These are phyloP conservation scores for Suillus ampliporus DNA, from an alignment of 768 basidiomycete genomes.

Conservation along the genomic window DNA sequence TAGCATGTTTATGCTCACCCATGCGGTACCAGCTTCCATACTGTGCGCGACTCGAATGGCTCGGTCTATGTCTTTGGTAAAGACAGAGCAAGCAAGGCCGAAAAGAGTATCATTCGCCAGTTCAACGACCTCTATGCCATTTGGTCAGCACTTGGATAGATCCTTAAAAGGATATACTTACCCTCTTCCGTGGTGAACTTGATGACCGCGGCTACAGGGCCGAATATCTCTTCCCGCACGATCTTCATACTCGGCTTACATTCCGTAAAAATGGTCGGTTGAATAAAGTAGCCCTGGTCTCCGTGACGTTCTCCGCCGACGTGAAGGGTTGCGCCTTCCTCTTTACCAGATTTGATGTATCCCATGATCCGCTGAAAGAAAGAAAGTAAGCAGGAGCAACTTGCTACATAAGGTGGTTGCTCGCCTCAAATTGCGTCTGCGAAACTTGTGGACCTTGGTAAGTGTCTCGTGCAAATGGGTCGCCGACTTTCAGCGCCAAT, in stretches of 20 bases:
- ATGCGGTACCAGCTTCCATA: constrained; percentile 50
- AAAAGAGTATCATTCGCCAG: constrained; percentile 56
- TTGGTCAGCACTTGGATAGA: background rate
- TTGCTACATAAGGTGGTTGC: background rate
- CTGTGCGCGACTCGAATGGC: constrained; percentile 47
- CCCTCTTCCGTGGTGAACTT: constrained; percentile 66
- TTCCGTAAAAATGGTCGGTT: constrained; percentile 69
- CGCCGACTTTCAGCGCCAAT: constrained; percentile 44
- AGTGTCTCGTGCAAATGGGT: constrained; percentile 48
- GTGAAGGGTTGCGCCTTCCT: constrained; percentile 63
- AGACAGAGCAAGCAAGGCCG: constrained; percentile 60
- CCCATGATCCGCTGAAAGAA: constrained; percentile 56
- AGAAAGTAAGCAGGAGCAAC: background rate
- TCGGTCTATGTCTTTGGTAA: constrained; percentile 50
- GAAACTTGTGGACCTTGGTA: constrained; percentile 56
- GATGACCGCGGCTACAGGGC: constrained; percentile 72
- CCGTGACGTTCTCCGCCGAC: constrained; percentile 60
- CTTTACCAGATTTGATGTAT: constrained; percentile 65
- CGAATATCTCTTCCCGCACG: constrained; percentile 65
- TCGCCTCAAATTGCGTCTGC: constrained; percentile 51
- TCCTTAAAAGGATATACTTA: constrained; percentile 17
- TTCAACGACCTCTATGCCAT: constrained; percentile 31
- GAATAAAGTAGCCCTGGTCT: constrained; percentile 63
- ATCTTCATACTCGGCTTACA: constrained; percentile 61
- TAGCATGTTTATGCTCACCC: constrained; percentile 20